These are phyloP conservation scores for Hericium rajendrae DNA, from an alignment of 768 basidiomycete species.

Conservation along the genomic window DNA sequence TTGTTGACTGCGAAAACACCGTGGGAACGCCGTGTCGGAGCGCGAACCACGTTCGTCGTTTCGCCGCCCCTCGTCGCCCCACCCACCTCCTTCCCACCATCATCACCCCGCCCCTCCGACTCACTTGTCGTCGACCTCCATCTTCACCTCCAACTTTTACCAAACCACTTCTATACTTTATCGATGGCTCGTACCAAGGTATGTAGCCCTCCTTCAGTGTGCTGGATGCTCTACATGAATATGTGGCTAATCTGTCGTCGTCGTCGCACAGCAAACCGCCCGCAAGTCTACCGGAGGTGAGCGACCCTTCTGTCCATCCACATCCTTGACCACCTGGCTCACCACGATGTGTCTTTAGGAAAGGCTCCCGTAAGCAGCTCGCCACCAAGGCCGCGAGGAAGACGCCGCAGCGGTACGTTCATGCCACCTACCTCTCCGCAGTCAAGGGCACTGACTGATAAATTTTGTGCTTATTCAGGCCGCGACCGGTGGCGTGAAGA, in stretches of 20 bases:
- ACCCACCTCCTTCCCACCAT: constrained; percentile 6
- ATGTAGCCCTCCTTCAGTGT: constrained; percentile 4
- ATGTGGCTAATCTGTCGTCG: constrained; percentile 21
- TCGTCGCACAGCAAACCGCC: constrained; percentile 75
- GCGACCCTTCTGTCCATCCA: constrained; percentile 18
- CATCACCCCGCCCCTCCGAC: constrained; percentile 10
- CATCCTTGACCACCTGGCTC: constrained; percentile 21
- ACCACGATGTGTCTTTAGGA: constrained; percentile 34
- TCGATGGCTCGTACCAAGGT: constrained; percentile 89
- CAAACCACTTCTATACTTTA: constrained; percentile 7
- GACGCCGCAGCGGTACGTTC: constrained; percentile 60
- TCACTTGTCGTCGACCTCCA: not conserved
- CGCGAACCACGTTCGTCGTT: not conserved
- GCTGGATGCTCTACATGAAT: constrained; percentile 1
- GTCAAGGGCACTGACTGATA: not conserved
- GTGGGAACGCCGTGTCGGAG: not conserved
- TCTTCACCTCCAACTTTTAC: not conserved
- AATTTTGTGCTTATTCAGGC: constrained; percentile 28
- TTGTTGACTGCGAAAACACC: not conserved
- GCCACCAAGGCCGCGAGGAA: constrained; percentile 94
- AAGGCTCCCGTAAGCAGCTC: constrained; percentile 92
- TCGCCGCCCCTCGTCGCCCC: constrained; percentile 2
- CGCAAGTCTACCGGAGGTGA: constrained; percentile 97
- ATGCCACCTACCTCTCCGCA: constrained; percentile 17
- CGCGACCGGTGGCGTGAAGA: constrained; percentile 97